Evolutionary conservation across 345 rosid genomes (phyloP).

Genomic region (Linum trigynum): DNA sequence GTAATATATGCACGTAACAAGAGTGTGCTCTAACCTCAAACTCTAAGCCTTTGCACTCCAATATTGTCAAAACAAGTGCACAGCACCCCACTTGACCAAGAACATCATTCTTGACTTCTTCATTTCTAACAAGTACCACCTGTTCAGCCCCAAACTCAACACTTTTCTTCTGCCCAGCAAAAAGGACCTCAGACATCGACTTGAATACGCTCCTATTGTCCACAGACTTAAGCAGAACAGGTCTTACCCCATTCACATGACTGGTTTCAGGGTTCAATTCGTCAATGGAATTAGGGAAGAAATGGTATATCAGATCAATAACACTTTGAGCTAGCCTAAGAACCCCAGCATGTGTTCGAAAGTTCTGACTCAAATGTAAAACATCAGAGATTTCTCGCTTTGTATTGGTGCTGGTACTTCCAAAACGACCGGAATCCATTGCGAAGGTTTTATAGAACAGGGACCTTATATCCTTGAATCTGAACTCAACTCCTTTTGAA

Average conservation of each 20-base stretch:
- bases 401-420: slow-evolving; percentile 5
- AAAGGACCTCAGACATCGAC: slow-evolving; percentile 6
- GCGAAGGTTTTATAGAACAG: slow-evolving; percentile 39
- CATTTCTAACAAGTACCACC: slow-evolving; percentile 40
- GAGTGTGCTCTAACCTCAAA: slow-evolving; percentile 30
- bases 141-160: slow-evolving; percentile 40
- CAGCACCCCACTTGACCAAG: slow-evolving; percentile 27
- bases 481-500: slow-evolving; percentile 40
- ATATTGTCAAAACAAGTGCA: slow-evolving; percentile 38
- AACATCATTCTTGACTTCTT: slow-evolving; percentile 24
- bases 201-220: slow-evolving; percentile 32
- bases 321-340: slow-evolving; percentile 45
- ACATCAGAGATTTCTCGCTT: slow-evolving; percentile 30
- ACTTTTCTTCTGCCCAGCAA: slow-evolving; percentile 15
- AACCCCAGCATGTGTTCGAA: slow-evolving; percentile 46
- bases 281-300: slow-evolving; percentile 32
- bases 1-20: neutral
- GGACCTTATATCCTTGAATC: slow-evolving; percentile 40
- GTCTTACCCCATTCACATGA: slow-evolving; percentile 38
- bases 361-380: slow-evolving; percentile 39
- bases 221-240: slow-evolving; percentile 30
- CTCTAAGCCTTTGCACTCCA: slow-evolving; percentile 48
- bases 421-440: neutral
- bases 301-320: slow-evolving; percentile 36
- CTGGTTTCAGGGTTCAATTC: slow-evolving; percentile 30